Base-by-base conservation (phyloP, 2,329 filamentous ascomycete genomes). In the Raffaelea deltoideospora region DNA sequence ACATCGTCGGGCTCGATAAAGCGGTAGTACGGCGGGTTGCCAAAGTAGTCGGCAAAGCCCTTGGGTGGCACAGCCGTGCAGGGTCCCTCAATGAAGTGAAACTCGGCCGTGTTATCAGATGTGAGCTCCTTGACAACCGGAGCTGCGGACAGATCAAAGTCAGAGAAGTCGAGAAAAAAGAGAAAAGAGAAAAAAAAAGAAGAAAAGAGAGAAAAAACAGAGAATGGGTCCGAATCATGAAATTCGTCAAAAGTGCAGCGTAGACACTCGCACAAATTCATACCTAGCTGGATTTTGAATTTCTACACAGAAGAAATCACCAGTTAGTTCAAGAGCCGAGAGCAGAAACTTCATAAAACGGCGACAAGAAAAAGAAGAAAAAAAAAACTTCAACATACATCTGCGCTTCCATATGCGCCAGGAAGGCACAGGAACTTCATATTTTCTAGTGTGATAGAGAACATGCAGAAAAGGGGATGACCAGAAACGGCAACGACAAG, bases 391-490 rank as follows among this genome's bases (percentile, higher is more conserved):
- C n/a, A n/a, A n/a, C n/a, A n/a, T 52, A 67, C 65, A 45, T 64
- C 61, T 35, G 67, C 63, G 54, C 66, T 73, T 37, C 69, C 69
- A 48, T 67, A 73, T 18, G 69, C 65, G 43, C 69, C 69, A 24
- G 69, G 69, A 9, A 74, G 57, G 48, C 69, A 74, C 23, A 74
- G 52, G 36, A 73, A 67, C 47, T 58, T 67, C 69, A 74, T 72
- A 15, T 20, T 21, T n/a, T n/a, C n/a, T n/a, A n/a, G n/a, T n/a
- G n/a, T n/a, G n/a, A n/a, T n/a, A n/a, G n/a, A n/a, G n/a, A n/a
- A n/a, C n/a, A n/a, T n/a, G n/a, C n/a, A n/a, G n/a, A n/a, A n/a
- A n/a, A n/a, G n/a, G n/a, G n/a, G n/a, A n/a, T n/a, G n/a, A n/a
- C n/a, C n/a, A n/a, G n/a, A n/a, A n/a, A n/a, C n/a, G n/a, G n/a